These are phyloP conservation scores for Conticribra guillardii DNA, from an alignment of 108 stramenopile species.

Conservation along the genomic window DNA sequence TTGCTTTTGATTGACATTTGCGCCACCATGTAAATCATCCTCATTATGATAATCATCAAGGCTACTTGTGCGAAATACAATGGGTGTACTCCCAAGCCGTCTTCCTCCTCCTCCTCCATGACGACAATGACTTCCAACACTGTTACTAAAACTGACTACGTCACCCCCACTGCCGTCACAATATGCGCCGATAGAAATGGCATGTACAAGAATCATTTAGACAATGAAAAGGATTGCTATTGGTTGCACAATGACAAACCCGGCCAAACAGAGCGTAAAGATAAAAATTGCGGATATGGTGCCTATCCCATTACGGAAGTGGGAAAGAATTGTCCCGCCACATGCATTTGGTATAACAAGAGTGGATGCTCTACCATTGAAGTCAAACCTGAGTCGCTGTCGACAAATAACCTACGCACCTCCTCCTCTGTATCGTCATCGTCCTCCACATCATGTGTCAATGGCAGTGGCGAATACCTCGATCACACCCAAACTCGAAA, in stretches of 20 bases:
- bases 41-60: too few relatives aligned
- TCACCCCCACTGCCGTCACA: not conserved
- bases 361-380: conserved; percentile 19
- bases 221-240: conserved; percentile 19
- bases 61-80: conserved; percentile 32
- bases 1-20: too few relatives aligned
- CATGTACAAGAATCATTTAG: conserved; percentile 25
- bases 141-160: not conserved
- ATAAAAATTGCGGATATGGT: conserved; percentile 37
- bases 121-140: not conserved
- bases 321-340: conserved; percentile 31
- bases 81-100: conserved; percentile 1
- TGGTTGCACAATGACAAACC: conserved; percentile 34
- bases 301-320: conserved; percentile 29
- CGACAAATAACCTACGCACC: not conserved
- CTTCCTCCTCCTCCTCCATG: conserved; percentile 2
- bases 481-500: conserved; percentile 17
- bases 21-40: too few relatives aligned
- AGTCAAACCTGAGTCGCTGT: not conserved
- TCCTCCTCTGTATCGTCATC: not conserved
- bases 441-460: conserved; percentile 21
- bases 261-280: conserved; percentile 37
- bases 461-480: conserved; percentile 26
- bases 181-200: conserved; percentile 10
- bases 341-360: conserved; percentile 35